Conservation (phyloP, 805 yeast genomes). For the Metschnikowia continentalis region DNA sequence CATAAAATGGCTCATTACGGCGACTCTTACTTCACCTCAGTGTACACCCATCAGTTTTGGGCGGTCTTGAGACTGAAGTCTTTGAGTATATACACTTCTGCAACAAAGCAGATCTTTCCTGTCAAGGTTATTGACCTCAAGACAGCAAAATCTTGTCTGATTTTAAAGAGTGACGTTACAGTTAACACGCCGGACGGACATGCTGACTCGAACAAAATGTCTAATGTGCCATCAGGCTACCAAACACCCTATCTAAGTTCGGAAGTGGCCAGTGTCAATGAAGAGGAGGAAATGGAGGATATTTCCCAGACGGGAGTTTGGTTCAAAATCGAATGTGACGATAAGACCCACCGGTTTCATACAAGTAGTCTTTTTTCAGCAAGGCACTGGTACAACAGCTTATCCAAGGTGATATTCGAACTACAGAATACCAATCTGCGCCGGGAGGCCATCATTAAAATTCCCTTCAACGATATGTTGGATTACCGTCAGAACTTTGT, state of each 20-base stretch:
- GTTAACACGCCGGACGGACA: not conserved
- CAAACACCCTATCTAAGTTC: constrained; percentile 6
- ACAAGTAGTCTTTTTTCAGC: constrained; percentile 76
- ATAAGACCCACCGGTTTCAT: constrained; percentile 56
- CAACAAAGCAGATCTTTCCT: constrained; percentile 87
- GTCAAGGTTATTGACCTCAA: constrained; percentile 67
- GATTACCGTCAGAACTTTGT: constrained; percentile 56
- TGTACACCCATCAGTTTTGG: constrained; percentile 62
- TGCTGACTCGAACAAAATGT: not conserved
- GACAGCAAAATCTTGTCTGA: constrained; percentile 57
- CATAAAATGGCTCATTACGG: constrained; percentile 37
- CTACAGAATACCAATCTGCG: constrained; percentile 59
- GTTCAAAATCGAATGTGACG: constrained; percentile 57
- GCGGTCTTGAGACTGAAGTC: constrained; percentile 68
- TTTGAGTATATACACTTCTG: constrained; percentile 59
- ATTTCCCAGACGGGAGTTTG: constrained; percentile 35
- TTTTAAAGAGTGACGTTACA: constrained; percentile 23
- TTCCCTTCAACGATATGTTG: constrained; percentile 67
- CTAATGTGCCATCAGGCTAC: not conserved
- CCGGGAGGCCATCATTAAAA: constrained; percentile 68
- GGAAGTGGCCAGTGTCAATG: constrained; percentile 14
- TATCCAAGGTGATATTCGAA: constrained; percentile 71
- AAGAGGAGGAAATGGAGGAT: constrained; percentile 24
- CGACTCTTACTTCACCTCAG: constrained; percentile 31
- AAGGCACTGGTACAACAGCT: constrained; percentile 68